Percentiles rank a stretch among this genome's conserved stretches.
Conservation (phyloP, 2,329 filamentous ascomycete genomes). For the Colletotrichum sp. region DNA sequence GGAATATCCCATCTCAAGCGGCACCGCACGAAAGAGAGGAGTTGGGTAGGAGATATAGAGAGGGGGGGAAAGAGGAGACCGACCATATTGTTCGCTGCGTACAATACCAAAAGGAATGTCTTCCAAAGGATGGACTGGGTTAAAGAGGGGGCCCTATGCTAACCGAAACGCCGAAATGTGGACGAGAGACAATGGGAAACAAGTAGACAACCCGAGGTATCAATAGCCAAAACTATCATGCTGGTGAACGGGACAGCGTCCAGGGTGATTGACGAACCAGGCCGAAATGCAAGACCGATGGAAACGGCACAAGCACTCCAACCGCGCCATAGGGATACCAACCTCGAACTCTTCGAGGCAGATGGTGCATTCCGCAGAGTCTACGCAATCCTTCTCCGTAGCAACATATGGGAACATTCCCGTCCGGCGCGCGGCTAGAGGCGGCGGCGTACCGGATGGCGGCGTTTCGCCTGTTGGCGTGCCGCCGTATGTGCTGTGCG, state of each 20-base stretch:
- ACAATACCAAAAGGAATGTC: background rate
- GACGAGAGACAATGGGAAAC: background rate
- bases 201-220: constrained; percentile 11
- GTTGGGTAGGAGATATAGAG: background rate
- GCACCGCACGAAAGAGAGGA: background rate
- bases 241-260: constrained; percentile 70
- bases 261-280: constrained; percentile 68
- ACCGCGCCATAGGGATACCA: constrained; percentile 66
- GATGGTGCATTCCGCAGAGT: constrained; percentile 71
- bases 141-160: background rate
- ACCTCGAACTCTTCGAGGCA: constrained; percentile 71
- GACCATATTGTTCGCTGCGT: background rate
- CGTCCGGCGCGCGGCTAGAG: constrained; percentile 50
- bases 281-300: constrained; percentile 64
- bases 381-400: constrained; percentile 73
- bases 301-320: constrained; percentile 72
- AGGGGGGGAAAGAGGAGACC: background rate
- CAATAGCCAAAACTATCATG: constrained; percentile 64
- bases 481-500: constrained; percentile 56
- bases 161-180: constrained; percentile 16
- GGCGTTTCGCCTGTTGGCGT: constrained; percentile 28
- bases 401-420: constrained; percentile 69
- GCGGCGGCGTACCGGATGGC: constrained; percentile 29
- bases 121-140: constrained; percentile 8
- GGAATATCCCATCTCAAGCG: background rate